phyloP scores from a whole-genome alignment of 2,329 filamentous ascomycete genomes.

The Alternaria alternata region DNA sequence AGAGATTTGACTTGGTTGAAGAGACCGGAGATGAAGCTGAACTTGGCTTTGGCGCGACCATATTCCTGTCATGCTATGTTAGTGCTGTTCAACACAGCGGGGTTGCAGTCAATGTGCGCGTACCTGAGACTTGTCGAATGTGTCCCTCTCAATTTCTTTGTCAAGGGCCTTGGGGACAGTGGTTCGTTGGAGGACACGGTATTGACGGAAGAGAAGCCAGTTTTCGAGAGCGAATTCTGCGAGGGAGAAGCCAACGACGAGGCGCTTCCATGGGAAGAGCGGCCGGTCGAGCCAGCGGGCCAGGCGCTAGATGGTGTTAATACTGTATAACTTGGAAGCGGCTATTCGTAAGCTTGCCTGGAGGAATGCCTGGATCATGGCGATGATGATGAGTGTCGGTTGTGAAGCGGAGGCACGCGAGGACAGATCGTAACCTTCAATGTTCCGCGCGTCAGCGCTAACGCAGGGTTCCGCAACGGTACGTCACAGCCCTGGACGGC shows the following conservation, averaged over 20 bases:
- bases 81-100: conserved; percentile 19
- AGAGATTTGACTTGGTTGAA: conserved; percentile 89
- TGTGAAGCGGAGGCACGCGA: conserved; percentile 24
- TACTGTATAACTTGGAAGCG: background rate
- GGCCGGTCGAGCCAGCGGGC: conserved; percentile 89
- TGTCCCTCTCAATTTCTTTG: conserved; percentile 86
- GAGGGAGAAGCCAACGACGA: conserved; percentile 93
- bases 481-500: background rate
- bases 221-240: conserved; percentile 91
- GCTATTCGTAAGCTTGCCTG: conserved; percentile 29
- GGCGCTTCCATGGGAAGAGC: conserved; percentile 94
- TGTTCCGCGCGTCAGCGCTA: conserved; percentile 17
- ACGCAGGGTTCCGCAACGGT: conserved; percentile 11
- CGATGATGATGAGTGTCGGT: conserved; percentile 18
- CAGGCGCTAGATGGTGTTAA: conserved; percentile 63
- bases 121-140: conserved; percentile 89
- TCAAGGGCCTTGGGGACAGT: conserved; percentile 86
- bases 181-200: conserved; percentile 80
- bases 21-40: conserved; percentile 79
- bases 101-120: background rate
- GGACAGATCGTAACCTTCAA: conserved; percentile 29
- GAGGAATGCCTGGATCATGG: conserved; percentile 50
- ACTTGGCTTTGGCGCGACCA: conserved; percentile 93
- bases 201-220: conserved; percentile 88
- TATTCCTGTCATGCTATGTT: conserved; percentile 66